A percentile compares a stretch with the other conserved stretches of the same genome.
These are phyloP conservation scores for Kockovaella imperatae DNA, from an alignment of 768 basidiomycete species.

Conservation along the genomic window DNA sequence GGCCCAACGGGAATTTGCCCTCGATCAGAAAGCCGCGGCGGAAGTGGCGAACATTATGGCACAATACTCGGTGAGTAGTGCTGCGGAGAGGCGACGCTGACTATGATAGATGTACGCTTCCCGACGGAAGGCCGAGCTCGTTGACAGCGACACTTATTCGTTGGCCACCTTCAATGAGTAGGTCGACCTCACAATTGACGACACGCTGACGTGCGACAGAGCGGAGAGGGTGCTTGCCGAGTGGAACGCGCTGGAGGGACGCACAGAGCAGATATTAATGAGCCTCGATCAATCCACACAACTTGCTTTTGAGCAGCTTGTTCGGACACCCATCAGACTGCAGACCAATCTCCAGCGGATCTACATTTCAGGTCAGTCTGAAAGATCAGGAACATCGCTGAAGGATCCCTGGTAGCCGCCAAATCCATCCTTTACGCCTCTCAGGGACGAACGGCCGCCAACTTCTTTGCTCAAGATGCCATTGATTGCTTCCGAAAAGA, in stretches of 20 bases:
- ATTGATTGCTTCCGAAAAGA: constrained; percentile 57
- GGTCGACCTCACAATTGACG: constrained; percentile 24
- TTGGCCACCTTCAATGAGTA: constrained; percentile 63
- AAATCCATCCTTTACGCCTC: constrained; percentile 57
- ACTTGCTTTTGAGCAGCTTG: constrained; percentile 62
- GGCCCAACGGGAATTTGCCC: constrained; percentile 60
- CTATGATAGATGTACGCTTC: constrained; percentile 46
- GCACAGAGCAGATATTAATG: constrained; percentile 55
- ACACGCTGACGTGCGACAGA: constrained; percentile 41
- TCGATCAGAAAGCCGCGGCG: constrained; percentile 41
- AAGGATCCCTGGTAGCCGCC: constrained; percentile 42
- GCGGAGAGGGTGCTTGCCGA: constrained; percentile 54
- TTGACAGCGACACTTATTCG: constrained; percentile 58
- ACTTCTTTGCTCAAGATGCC: constrained; percentile 54
- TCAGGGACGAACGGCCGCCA: constrained; percentile 59
- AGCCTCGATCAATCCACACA: constrained; percentile 49
- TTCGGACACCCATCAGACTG: constrained; percentile 50
- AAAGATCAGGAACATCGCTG: not conserved
- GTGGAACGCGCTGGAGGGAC: constrained; percentile 51
- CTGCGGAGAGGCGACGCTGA: constrained; percentile 40
- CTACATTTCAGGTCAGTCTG: constrained; percentile 6
- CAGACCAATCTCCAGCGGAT: constrained; percentile 49
- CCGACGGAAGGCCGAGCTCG: constrained; percentile 59
- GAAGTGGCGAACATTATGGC: constrained; percentile 53
- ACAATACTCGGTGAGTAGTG: constrained; percentile 21